Evolutionary conservation across 2,329 filamentous ascomycete genomes (phyloP), one percentile per base, ranked within the genome.

Genomic region (Orbilia brochopaga): DNA sequence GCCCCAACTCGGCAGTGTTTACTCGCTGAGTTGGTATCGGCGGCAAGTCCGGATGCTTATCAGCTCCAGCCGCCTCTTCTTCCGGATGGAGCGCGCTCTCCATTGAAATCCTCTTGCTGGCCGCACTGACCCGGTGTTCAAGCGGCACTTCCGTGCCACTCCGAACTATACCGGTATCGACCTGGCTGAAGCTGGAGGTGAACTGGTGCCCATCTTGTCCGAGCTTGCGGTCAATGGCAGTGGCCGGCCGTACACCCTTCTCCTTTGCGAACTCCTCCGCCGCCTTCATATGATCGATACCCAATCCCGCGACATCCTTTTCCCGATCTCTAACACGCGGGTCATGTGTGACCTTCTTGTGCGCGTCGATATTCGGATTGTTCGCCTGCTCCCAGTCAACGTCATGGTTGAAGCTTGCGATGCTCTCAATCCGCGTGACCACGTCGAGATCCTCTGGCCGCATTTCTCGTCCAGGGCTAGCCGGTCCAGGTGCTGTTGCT

Each of bases 281-380:
- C 10, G 67, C 67, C 73, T 87, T 87, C 87, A 92, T 90, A 61
- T 88, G 86, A 78, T 97, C 93, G 2, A 83, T 77, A 0, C 92
- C 92, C 66, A 88, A 86, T 0, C 93, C 92, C 59, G 88, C 87
- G 21, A 96, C 87, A 77, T 97, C 92, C 62, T 87, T 84, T 3
- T 82, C 76, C 75, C 89, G 89, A 15, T 82, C 81, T 15, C 83
- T 85, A n/a, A 89, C 83, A 55, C 85, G 83, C 8, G 83, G 78
- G 75, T 89, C 87, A 21, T 82, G 79, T 27, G 82, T 86, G 63
- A 82, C 79, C 74, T 84, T 86, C 76, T 83, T 84, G 75, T 80
- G 82, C 44, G 81, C 79, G 75, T 83, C 82, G 51, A 86, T 79
- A 74, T 87, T 84, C 21, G 84, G 84, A 73, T 85, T 87, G 67